phyloP scores from a whole-genome alignment of 2,329 filamentous ascomycete genomes.

The Xylaria sp. region DNA sequence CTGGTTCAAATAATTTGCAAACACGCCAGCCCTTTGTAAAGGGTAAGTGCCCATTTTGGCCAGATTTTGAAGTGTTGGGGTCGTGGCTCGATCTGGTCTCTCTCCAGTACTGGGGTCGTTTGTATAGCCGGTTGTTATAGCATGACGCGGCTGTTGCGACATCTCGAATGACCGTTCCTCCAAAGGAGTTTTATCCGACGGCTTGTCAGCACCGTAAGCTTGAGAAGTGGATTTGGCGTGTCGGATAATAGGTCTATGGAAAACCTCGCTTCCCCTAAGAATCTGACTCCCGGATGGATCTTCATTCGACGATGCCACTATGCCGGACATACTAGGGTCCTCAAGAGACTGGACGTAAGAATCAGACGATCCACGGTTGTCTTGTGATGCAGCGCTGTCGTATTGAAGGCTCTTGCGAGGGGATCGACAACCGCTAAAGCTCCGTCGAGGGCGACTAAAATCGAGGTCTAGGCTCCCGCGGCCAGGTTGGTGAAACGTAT shows the following conservation, averaged over 20 bases:
- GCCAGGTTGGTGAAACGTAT: conserved; percentile 54
- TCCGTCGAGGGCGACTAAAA: conserved; percentile 58
- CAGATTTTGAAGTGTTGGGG: conserved; percentile 58
- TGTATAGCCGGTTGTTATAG: conserved; percentile 47
- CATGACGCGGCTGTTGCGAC: conserved; percentile 28
- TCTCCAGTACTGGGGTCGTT: conserved; percentile 40
- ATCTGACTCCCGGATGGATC: conserved; percentile 93
- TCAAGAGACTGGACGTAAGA: conserved; percentile 78
- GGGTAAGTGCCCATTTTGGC: conserved; percentile 74
- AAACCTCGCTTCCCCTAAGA: conserved; percentile 83
- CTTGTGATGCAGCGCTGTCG: conserved; percentile 53
- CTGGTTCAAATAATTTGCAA: conserved; percentile 82
- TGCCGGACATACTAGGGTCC: conserved; percentile 73
- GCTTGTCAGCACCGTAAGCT: conserved; percentile 25
- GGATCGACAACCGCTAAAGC: conserved; percentile 66
- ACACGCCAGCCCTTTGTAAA: conserved; percentile 79
- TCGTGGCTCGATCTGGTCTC: conserved; percentile 37
- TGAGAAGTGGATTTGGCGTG: conserved; percentile 51
- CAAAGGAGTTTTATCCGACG: conserved; percentile 21
- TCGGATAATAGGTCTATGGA: conserved; percentile 76
- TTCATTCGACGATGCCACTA: conserved; percentile 71
- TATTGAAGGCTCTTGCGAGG: conserved; percentile 54
- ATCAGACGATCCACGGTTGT: conserved; percentile 69
- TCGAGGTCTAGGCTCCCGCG: conserved; percentile 60
- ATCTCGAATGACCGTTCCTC: conserved; percentile 27